These are phyloP conservation scores for Magnaporthiopsis rhizophila DNA, from an alignment of 2,329 filamentous ascomycete species.

Conservation along the genomic window DNA sequence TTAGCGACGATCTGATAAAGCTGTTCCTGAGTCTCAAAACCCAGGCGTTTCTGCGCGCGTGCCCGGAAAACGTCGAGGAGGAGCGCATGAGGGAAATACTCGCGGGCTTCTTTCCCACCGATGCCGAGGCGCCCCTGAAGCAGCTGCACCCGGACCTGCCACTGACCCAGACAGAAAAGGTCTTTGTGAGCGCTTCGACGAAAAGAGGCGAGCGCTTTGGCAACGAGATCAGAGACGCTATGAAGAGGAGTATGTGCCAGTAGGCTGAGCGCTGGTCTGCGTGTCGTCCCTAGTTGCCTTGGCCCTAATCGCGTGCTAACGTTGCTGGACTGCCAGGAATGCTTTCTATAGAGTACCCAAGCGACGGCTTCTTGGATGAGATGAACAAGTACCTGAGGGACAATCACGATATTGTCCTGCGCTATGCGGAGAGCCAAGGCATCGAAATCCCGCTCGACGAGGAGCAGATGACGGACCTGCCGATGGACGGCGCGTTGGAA, in stretches of 20 bases:
- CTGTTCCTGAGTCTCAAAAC: slow-evolving; percentile 40
- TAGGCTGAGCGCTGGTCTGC: not conserved
- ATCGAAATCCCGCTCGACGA: slow-evolving; percentile 27
- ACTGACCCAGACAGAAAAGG: slow-evolving; percentile 13
- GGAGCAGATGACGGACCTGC: slow-evolving; percentile 17
- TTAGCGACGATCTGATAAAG: slow-evolving; percentile 32
- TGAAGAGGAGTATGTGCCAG: slow-evolving; percentile 6
- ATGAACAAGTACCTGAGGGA: slow-evolving; percentile 23
- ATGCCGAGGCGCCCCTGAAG: slow-evolving; percentile 42
- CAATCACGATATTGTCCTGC: slow-evolving; percentile 22
- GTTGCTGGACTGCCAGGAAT: slow-evolving; percentile 11
- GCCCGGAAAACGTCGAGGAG: slow-evolving; percentile 41
- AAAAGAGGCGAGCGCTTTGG: slow-evolving; percentile 41
- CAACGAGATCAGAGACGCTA: slow-evolving; percentile 28
- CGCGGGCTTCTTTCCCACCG: slow-evolving; percentile 46
- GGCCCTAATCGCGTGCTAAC: not conserved
- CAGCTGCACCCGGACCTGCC: slow-evolving; percentile 25
- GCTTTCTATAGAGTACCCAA: slow-evolving; percentile 30
- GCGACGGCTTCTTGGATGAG: slow-evolving; percentile 27
- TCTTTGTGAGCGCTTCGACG: slow-evolving; percentile 34
- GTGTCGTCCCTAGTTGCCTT: not conserved
- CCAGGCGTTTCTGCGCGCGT: slow-evolving; percentile 43
- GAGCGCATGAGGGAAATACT: slow-evolving; percentile 43
- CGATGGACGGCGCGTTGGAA: slow-evolving; percentile 6
- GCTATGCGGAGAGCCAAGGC: slow-evolving; percentile 29